phyloP scores from a whole-genome alignment of 129 eudicot species.

The Ambrosia artemisiifolia region DNA sequence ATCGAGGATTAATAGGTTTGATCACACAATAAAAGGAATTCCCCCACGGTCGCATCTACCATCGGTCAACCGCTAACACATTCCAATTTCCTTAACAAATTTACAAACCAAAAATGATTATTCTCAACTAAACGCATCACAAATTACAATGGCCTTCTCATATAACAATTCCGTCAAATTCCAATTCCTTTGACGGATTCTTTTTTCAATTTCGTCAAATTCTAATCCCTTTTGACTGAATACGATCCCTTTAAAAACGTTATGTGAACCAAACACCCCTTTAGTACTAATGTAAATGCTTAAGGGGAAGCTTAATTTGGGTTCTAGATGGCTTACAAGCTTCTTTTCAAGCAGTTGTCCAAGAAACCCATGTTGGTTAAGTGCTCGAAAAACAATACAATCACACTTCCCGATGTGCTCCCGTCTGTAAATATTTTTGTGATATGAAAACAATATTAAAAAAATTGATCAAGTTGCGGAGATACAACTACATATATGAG shows the following conservation, averaged over 20 bases:
- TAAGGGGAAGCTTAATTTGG: background rate
- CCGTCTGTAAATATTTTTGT: conserved; percentile 30
- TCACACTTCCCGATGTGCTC: conserved; percentile 62
- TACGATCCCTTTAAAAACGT: background rate
- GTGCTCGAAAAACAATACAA: conserved; percentile 66
- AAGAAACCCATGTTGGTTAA: conserved; percentile 83
- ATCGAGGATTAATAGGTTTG: too few species aligned
- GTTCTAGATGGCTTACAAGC: conserved; percentile 53
- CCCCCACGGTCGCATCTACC: too few species aligned
- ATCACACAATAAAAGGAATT: background rate
- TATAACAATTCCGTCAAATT: too few species aligned
- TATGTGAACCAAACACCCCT: background rate
- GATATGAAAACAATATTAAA: background rate
- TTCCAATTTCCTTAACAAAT: too few species aligned
- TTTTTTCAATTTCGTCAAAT: background rate
- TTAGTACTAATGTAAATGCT: background rate
- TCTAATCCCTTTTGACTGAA: background rate
- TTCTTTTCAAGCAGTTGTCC: conserved; percentile 85
- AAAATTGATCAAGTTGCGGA: background rate
- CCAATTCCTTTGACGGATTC: too few species aligned
- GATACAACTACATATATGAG: background rate
- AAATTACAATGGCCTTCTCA: too few species aligned
- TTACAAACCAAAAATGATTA: background rate
- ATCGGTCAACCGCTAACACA: too few species aligned
- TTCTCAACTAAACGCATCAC: background rate